Percentiles rank a stretch among this genome's conserved stretches.
phyloP scores from a whole-genome alignment of 345 rosid species.

The Lepidium africanum region DNA sequence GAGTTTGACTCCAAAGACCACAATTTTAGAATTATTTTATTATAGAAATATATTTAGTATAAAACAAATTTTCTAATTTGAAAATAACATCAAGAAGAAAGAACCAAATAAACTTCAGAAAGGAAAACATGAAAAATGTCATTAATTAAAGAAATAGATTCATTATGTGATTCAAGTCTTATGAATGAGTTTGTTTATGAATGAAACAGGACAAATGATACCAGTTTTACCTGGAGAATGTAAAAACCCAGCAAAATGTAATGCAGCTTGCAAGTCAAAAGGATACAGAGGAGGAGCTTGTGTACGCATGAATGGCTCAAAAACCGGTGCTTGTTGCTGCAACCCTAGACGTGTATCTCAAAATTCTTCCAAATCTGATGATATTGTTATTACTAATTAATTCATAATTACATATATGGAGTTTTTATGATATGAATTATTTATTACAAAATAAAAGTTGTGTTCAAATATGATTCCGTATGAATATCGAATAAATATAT shows the following conservation, averaged over 20 bases:
- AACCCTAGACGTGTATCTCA: not conserved
- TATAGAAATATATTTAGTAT: not conserved
- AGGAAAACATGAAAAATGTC: not conserved
- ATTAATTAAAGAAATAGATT: not conserved
- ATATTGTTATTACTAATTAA: not conserved
- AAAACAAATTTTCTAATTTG: not conserved
- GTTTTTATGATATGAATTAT: not conserved
- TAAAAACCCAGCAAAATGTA: not conserved
- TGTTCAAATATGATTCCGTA: not conserved
- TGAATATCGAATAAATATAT: not conserved
- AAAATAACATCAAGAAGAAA: not conserved
- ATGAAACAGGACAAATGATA: slow-evolving; percentile 6
- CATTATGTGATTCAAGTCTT: not conserved
- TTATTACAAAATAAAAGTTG: not conserved
- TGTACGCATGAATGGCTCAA: not conserved
- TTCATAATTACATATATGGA: not conserved
- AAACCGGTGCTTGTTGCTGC: slow-evolving; percentile 13
- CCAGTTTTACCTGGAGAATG: not conserved
- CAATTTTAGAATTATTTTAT: not conserved
- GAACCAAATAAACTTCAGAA: not conserved
- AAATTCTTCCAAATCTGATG: not conserved
- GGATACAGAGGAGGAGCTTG: slow-evolving; percentile 21
- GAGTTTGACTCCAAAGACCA: no score
- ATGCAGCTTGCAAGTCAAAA: not conserved
- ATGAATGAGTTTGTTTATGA: not conserved